phyloP scores from a whole-genome alignment of 257 asterid species.

The Solanum ossicruentum region DNA sequence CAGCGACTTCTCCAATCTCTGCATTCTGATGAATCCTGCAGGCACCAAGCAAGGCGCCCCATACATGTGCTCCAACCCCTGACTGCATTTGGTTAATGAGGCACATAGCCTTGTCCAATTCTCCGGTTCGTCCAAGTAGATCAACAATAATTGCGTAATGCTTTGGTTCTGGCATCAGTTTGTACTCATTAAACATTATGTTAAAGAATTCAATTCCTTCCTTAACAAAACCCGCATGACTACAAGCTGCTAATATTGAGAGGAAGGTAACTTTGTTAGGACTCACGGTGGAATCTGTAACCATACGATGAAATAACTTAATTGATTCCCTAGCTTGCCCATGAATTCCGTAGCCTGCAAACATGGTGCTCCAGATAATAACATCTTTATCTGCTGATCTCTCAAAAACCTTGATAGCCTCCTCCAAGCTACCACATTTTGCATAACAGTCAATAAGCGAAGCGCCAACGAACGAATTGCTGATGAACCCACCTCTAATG shows the following conservation, averaged over 20 bases:
- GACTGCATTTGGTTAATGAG: conserved; percentile 28
- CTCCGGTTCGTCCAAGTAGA: conserved; percentile 56
- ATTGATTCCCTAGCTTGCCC: conserved; percentile 55
- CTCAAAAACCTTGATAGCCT: conserved; percentile 32
- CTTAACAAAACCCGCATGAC: conserved; percentile 52
- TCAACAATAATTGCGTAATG: conserved; percentile 59
- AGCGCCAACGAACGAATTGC: conserved; percentile 27
- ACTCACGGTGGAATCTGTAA: conserved; percentile 10
- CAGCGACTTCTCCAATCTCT: conserved; percentile 51
- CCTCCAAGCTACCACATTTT: conserved; percentile 62
- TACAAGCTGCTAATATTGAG: conserved; percentile 61
- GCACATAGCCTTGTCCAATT: conserved; percentile 42
- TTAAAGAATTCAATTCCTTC: conserved; percentile 51
- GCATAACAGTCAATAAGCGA: conserved; percentile 67
- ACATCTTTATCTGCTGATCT: conserved; percentile 30
- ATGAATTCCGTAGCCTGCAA: conserved; percentile 56
- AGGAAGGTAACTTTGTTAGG: conserved; percentile 57
- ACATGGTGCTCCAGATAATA: conserved; percentile 69
- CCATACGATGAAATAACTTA: conserved; percentile 41
- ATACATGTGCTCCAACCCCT: conserved; percentile 28
- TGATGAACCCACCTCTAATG: conserved; percentile 29
- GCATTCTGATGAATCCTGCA: conserved; percentile 38
- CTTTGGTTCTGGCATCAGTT: conserved; percentile 37
- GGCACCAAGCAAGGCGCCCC: conserved; percentile 73
- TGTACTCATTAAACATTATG: conserved; percentile 41